These are phyloP conservation scores for Lodderomyces parapsilosis DNA, from an alignment of 1,139 yeast genomes.

Conservation along the genomic window DNA sequence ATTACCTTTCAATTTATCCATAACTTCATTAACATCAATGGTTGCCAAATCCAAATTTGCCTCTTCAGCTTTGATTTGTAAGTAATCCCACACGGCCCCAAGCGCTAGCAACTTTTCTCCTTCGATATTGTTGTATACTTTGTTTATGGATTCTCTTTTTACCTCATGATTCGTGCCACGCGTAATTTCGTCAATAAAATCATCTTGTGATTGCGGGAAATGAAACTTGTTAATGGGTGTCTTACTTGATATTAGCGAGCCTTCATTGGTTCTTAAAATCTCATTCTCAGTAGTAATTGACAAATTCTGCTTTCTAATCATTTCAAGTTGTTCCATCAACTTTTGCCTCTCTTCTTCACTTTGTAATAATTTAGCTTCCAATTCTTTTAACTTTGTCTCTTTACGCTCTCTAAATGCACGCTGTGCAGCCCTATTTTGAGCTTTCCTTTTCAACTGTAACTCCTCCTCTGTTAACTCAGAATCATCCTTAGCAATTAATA, in stretches of 20 bases:
- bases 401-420: conserved; percentile 86
- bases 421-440: conserved; percentile 88
- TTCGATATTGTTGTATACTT: conserved; percentile 35
- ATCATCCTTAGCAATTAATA: conserved; percentile 40
- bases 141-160: conserved; percentile 22
- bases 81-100: conserved; percentile 82
- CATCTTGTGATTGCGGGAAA: conserved; percentile 38
- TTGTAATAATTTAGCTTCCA: conserved; percentile 57
- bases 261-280: conserved; percentile 21
- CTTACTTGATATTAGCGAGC: not conserved
- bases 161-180: conserved; percentile 22
- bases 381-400: conserved; percentile 68
- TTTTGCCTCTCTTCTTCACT: conserved; percentile 60
- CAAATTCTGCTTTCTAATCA: conserved; percentile 51
- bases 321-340: conserved; percentile 53
- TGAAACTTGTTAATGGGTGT: conserved; percentile 19
- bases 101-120: conserved; percentile 58
- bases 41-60: conserved; percentile 43
- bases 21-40: conserved; percentile 57
- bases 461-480: conserved; percentile 48
- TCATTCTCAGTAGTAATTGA: conserved; percentile 61
- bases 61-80: conserved; percentile 47
- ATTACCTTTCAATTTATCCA: conserved; percentile 58
- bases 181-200: conserved; percentile 32
- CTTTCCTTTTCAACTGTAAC: conserved; percentile 58